Conservation (phyloP, 1,284 basidiomycete species). For the Ganoderma resinaceum region DNA sequence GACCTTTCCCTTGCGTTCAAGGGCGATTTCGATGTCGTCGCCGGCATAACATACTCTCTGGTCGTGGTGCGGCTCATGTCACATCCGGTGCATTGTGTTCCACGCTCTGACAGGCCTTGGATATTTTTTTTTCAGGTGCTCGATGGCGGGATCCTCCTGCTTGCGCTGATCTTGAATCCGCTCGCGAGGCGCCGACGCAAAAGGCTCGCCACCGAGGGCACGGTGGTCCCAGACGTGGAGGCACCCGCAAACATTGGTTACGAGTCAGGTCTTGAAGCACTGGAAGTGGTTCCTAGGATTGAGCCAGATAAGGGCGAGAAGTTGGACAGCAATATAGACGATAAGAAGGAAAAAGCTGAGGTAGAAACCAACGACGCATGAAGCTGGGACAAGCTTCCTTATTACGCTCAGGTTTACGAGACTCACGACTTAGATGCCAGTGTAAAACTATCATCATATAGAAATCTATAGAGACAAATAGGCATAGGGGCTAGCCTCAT, state of each 20-base stretch:
- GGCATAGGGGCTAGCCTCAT: neutral
- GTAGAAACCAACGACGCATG: neutral
- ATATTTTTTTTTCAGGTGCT: constrained; percentile 54
- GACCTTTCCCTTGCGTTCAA: constrained; percentile 78
- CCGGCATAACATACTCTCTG: constrained; percentile 64
- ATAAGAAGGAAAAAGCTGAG: neutral
- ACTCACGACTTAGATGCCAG: neutral
- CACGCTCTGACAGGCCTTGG: neutral
- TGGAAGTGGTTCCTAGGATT: neutral
- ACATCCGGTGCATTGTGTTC: too few relatives aligned
- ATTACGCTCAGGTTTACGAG: neutral
- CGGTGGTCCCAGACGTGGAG: neutral
- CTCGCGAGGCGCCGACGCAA: constrained; percentile 31
- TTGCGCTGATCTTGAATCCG: constrained; percentile 71
- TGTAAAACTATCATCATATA: neutral
- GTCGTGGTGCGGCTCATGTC: constrained; percentile 57
- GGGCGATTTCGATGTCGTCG: constrained; percentile 68
- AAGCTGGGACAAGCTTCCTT: neutral
- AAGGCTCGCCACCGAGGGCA: constrained; percentile 10
- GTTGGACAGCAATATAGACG: too few relatives aligned
- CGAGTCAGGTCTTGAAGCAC: neutral
- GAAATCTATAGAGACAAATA: neutral
- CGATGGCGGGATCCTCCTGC: constrained; percentile 64
- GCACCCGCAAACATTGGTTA: neutral
- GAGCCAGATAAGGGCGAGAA: neutral